phyloP scores from a whole-genome alignment of 805 yeast genomes.

The Nakazawaea ernobii region DNA sequence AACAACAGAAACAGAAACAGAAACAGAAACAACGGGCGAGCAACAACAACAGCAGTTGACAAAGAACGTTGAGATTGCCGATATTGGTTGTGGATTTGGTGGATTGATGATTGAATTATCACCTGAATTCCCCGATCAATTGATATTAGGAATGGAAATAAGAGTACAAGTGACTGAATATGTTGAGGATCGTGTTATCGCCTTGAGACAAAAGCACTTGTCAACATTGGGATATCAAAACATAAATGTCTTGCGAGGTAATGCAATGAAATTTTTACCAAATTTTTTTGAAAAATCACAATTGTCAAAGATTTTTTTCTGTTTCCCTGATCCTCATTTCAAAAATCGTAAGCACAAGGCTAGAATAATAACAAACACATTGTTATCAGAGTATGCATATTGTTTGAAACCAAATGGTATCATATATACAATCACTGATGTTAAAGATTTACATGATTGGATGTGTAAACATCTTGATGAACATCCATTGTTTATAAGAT shows the following conservation, averaged over 20 bases:
- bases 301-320: conserved; percentile 87
- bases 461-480: conserved; percentile 88
- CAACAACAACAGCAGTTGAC: conserved; percentile 25
- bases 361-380: conserved; percentile 84
- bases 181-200: conserved; percentile 91
- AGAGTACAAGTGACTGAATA: conserved; percentile 96
- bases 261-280: conserved; percentile 96
- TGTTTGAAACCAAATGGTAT: conserved; percentile 83
- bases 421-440: conserved; percentile 93
- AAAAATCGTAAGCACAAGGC: conserved; percentile 97
- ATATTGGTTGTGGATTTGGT: conserved; percentile 97
- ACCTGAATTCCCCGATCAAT: conserved; percentile 63
- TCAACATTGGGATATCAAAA: conserved; percentile 54
- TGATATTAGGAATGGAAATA: conserved; percentile 94
- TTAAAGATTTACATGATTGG: conserved; percentile 89
- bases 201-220: conserved; percentile 57
- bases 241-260: conserved; percentile 86
- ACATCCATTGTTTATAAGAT: conserved; percentile 87
- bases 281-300: conserved; percentile 85
- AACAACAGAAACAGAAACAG: too few species aligned
- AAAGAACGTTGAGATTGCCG: conserved; percentile 78
- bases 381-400: conserved; percentile 88
- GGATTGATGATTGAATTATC: conserved; percentile 81
- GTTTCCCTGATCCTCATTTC: conserved; percentile 99
- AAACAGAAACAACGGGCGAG: too few species aligned